Conservation (phyloP, 225 moss, liverwort and hornwort genomes). For the Physcomitrium patens region DNA sequence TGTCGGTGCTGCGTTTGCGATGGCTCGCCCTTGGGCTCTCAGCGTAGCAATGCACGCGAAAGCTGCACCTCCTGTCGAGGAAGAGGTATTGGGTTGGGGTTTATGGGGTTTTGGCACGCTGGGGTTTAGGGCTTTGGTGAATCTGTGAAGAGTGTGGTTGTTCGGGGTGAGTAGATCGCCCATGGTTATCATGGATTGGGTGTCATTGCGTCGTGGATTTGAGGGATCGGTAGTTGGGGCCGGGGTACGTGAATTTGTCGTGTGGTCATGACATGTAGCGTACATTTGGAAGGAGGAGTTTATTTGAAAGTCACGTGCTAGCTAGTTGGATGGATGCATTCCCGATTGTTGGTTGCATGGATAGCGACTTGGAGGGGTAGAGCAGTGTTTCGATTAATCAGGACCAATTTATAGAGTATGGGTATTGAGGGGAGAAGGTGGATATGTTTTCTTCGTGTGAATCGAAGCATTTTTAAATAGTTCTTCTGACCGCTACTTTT, state of each 20-base stretch:
- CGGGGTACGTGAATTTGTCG: neutral
- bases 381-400: neutral
- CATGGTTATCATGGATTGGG: no score
- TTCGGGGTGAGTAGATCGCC: neutral
- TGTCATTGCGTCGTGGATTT: neutral
- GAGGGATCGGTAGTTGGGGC: neutral
- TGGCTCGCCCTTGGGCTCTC: slow-evolving; percentile 33
- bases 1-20: slow-evolving; percentile 34
- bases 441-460: neutral
- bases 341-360: neutral
- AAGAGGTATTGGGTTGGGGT: slow-evolving; percentile 37
- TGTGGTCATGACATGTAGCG: neutral
- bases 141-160: neutral
- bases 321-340: neutral
- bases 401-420: neutral
- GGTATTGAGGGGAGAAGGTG: neutral
- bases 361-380: neutral
- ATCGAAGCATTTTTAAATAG: neutral
- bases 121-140: slow-evolving; percentile 10
- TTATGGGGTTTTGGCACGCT: neutral
- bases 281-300: neutral
- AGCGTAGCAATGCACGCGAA: slow-evolving; percentile 52
- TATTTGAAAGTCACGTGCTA: no score
- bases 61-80: slow-evolving; percentile 36
- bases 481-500: neutral